Base-by-base conservation (phyloP, 257 asterid species). In the Nicotiana obtusifolia region DNA sequence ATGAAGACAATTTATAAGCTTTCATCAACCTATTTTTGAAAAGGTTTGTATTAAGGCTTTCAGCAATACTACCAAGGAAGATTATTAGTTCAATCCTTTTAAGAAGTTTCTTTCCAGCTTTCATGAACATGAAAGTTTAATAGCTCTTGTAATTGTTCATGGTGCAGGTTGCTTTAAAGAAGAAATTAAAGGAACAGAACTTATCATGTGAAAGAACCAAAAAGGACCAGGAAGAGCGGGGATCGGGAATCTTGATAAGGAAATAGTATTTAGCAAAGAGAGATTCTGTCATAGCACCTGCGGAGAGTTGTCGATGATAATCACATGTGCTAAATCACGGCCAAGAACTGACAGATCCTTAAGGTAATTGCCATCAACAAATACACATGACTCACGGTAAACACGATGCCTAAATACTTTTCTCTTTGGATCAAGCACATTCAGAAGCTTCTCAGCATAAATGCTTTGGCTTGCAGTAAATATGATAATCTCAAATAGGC, bases 391-490 rank as follows among this genome's bases (percentile, higher is more conserved):
- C 41, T 96, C 99, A 13, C 99, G 98, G 78, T 86, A 96, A 77
- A 96, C 94, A 81, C 98, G 97, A 86, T 96, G 98, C 17, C 99
- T 97, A 69, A 96, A 94, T 52, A 96, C 83, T 86, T 92, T 96
- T 88, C 97, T 88, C 90, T 89, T 92, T 8, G 99, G 99, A 79
- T 96, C 99, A 41, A 96, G 86, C 81, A 96, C 93, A 81, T 96
- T 94, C 67, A 94, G 86, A 79, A 96, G 98, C 82, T 92, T 92
- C 90, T 94, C 95, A 0, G 98, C 99, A 24, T 96, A 96, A 80
- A 96, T 96, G 87, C 99, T 92, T 88, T 94, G 99, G 87, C 99
- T 96, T 71, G 99, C 99, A 10, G 99, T 96, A 88, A 96, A 96
- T 81, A 96, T 90, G 61, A 96, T 90, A 76, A 96, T 89, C 91